These are phyloP conservation scores for Cymbidium sinense DNA, from an alignment of 106 monocot species.

Conservation along the genomic window DNA sequence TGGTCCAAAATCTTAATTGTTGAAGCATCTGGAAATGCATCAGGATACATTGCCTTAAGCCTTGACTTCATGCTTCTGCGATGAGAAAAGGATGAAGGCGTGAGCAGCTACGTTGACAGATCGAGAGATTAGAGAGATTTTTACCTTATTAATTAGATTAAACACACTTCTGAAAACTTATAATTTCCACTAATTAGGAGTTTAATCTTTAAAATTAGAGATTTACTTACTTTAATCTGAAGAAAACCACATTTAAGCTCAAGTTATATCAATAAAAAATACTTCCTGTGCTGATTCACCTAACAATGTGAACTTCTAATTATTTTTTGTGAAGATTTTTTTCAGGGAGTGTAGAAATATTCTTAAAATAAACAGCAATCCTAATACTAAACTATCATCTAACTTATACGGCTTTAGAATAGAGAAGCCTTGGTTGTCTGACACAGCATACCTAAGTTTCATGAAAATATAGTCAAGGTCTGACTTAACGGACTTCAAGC, in stretches of 20 bases:
- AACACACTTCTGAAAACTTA: no score
- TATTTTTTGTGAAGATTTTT: no score
- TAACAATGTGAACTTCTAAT: no score
- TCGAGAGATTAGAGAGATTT: not conserved
- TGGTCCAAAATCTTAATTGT: conserved; percentile 35
- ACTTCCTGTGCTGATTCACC: no score
- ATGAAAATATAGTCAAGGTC: conserved; percentile 89
- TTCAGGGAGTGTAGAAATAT: no score
- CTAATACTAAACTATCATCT: not conserved
- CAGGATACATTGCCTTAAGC: conserved; percentile 70
- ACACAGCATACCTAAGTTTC: conserved; percentile 58
- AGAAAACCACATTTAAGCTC: not conserved
- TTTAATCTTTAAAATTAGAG: not conserved
- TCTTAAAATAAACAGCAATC: no score
- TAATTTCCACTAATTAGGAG: not conserved
- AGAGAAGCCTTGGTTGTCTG: not conserved
- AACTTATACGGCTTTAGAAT: not conserved
- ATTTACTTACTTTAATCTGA: no score
- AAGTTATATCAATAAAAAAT: no score
- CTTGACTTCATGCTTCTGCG: conserved; percentile 77
- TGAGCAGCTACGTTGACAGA: not conserved
- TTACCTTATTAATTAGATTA: not conserved
- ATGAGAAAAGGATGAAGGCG: not conserved
- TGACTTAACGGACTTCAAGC: conserved; percentile 80
- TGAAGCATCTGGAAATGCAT: conserved; percentile 73